Evolutionary conservation across 2,329 filamentous ascomycete genomes (phyloP), one percentile per base, ranked within the genome.

Genomic region (Mycogone perniciosa): DNA sequence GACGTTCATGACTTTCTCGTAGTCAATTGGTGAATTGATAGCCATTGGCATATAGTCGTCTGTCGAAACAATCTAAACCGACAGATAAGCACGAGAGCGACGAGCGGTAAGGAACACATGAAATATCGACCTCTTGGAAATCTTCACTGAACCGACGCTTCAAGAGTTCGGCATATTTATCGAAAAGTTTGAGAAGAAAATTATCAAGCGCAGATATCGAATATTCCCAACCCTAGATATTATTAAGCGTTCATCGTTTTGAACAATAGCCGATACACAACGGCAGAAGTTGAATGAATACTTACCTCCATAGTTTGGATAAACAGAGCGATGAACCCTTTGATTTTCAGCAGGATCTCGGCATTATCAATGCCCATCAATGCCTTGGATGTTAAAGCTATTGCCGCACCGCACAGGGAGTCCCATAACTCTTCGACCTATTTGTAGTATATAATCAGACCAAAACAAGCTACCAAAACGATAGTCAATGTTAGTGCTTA

Each of bases 1-100:
- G 54, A 97, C 90, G 55, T 90, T 93, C 57, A 96, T 82, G 34
- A 99, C 92, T 62, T 96, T 96, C 61, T 95, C 89, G 64, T 95
- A 97, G 63, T 97, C 91, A 60, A 96, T 91, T 11, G 79, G 71
- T 20, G 86, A 90, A 61, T 90, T 89, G 66, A 97, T 95, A 2
- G 89, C 88, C 93, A 99, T 97, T 2, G 93, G 95, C 92, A 99
- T 99, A 69, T 99, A 99, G 68, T 99, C 93, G 66, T 99, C 93
- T 1, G 89, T 96, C n/a, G 88, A 84, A 11, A 85, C 81, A 60
- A 85, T 85, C 78, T 82, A 64, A 35, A 6, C 11, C 4, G 7
- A 29, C 31, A 4, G 3, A 44, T 31, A 7, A 48, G 37, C n/a
- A 9, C 4, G 26, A n/a, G 46, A 5, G 35, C 11, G 26, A 10